Conservation (phyloP, 1,139 yeast genomes). For the Yamadazyma oceani region DNA sequence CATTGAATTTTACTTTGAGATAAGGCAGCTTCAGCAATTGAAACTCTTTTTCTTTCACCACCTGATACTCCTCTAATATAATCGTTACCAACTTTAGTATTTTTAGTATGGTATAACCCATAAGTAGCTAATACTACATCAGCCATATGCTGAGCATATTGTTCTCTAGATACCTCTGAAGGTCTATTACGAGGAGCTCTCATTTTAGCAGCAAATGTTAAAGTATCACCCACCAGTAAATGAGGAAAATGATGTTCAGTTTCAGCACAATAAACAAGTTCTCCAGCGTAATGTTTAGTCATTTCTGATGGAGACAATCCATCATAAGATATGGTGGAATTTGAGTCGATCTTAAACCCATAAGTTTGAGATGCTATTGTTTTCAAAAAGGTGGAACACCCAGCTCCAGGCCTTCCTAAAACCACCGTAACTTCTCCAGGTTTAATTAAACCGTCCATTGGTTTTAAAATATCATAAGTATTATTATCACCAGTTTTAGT, state of each 20-base stretch:
- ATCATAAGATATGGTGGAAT: slow-evolving; percentile 39
- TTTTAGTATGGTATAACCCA: slow-evolving; percentile 37
- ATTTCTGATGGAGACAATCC: slow-evolving; percentile 29
- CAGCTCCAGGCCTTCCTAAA: slow-evolving; percentile 81
- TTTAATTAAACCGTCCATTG: slow-evolving; percentile 31
- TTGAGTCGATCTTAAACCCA: slow-evolving; percentile 61
- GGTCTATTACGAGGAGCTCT: slow-evolving; percentile 46
- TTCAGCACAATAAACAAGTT: slow-evolving; percentile 54
- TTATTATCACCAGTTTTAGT: slow-evolving; percentile 26
- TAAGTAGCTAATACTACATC: slow-evolving; percentile 45
- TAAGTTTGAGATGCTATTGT: slow-evolving; percentile 68
- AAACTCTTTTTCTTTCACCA: slow-evolving; percentile 48
- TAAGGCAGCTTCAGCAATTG: slow-evolving; percentile 44
- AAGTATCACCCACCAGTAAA: slow-evolving; percentile 51
- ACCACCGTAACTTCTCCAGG: slow-evolving; percentile 79
- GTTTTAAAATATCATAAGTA: slow-evolving; percentile 29
- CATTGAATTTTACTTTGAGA: slow-evolving; percentile 50
- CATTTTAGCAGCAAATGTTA: slow-evolving; percentile 43
- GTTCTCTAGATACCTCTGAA: slow-evolving; percentile 38
- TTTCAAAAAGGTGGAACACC: slow-evolving; percentile 75
- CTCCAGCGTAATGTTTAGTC: slow-evolving; percentile 31
- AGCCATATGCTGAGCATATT: slow-evolving; percentile 44
- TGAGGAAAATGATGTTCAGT: slow-evolving; percentile 55
- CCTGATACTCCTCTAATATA: slow-evolving; percentile 44
- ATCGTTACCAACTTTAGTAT: slow-evolving; percentile 40